A percentile compares a stretch with the other conserved stretches of the same genome.
These are phyloP conservation scores for Colletotrichum tabaci DNA, from an alignment of 2,329 filamentous ascomycete species.

Conservation along the genomic window DNA sequence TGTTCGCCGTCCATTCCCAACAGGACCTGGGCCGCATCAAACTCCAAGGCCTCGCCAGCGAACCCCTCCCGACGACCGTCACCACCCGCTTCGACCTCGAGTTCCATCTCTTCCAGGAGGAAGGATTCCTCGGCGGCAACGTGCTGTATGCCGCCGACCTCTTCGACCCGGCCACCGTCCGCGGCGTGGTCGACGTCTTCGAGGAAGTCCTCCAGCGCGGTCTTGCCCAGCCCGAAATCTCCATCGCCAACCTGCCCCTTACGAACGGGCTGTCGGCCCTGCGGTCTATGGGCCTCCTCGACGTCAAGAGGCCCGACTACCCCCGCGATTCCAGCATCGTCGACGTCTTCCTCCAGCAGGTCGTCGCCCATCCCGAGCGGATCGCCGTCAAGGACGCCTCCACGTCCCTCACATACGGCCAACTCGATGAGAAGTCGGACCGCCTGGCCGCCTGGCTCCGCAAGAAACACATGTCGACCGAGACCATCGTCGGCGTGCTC, in stretches of 20 bases:
- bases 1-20: slow-evolving; percentile 30
- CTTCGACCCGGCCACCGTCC: slow-evolving; percentile 30
- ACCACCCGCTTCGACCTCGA: slow-evolving; percentile 29
- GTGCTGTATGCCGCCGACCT: slow-evolving; percentile 45
- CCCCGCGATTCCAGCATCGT: slow-evolving; percentile 44
- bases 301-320: slow-evolving; percentile 41
- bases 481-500: slow-evolving; percentile 44
- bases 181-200: background rate
- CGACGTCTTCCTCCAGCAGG: slow-evolving; percentile 47
- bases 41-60: slow-evolving; percentile 12
- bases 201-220: background rate
- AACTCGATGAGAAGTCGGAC: slow-evolving; percentile 44
- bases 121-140: slow-evolving; percentile 28
- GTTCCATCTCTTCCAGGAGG: slow-evolving; percentile 46
- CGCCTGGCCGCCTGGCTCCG: slow-evolving; percentile 30
- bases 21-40: slow-evolving; percentile 6
- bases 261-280: slow-evolving; percentile 26
- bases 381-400: slow-evolving; percentile 44
- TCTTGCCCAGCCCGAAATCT: slow-evolving; percentile 28
- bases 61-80: slow-evolving; percentile 2
- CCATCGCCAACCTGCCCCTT: background rate
- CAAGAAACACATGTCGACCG: background rate
- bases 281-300: slow-evolving; percentile 42
- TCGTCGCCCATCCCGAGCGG: slow-evolving; percentile 26
- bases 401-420: slow-evolving; percentile 41